phyloP scores from a whole-genome alignment of 192 early-diverging fungal species.

The Umbelopsis vinacea region DNA sequence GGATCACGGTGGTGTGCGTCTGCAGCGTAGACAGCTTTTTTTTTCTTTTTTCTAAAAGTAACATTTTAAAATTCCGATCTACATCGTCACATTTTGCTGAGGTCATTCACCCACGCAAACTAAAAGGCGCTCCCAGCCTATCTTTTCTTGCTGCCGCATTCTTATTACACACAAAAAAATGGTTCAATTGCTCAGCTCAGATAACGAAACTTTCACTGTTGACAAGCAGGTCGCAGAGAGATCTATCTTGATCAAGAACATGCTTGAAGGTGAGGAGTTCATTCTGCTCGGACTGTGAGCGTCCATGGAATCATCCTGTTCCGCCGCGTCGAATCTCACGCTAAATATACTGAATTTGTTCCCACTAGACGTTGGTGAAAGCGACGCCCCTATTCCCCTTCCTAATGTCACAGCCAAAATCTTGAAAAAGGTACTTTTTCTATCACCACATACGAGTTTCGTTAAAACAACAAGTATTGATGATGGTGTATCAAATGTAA shows the following conservation, averaged over 20 bases:
- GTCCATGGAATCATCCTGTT: no score
- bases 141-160: background rate
- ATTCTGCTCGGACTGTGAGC: background rate
- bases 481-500: no score
- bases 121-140: background rate
- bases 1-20: background rate
- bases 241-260: conserved; percentile 79
- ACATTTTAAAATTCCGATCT: background rate
- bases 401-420: conserved; percentile 77
- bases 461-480: no score
- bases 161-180: conserved; percentile 25
- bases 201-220: conserved; percentile 65
- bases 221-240: conserved; percentile 70
- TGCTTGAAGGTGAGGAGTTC: conserved; percentile 62
- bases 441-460: no score
- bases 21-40: no score
- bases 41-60: background rate
- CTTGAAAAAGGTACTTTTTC: conserved; percentile 65
- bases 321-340: background rate
- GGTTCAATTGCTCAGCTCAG: conserved; percentile 63
- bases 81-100: conserved; percentile 2
- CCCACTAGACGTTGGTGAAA: conserved; percentile 64
- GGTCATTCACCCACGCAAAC: background rate
- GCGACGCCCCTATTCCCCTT: conserved; percentile 71
- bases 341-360: background rate